Base-by-base conservation (phyloP, 1,284 basidiomycete genomes). In the Abortiporus biennis region DNA sequence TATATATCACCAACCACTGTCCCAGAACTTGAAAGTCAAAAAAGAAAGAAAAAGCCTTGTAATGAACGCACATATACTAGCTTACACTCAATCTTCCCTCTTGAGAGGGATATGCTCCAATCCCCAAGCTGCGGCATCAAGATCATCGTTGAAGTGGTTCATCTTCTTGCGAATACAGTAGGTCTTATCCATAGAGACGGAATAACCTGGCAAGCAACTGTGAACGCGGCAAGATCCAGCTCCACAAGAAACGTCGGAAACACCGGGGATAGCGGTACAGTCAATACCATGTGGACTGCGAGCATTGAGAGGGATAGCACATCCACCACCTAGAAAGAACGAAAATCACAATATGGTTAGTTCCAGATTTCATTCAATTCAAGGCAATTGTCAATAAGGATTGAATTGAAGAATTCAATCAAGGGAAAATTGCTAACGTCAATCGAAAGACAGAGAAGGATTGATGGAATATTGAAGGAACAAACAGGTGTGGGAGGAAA, bases 171-270 rank as follows among this genome's bases (percentile, higher is more conserved):
- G 36, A 21, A 53, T 40, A 44, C 57, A 59, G 39, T 40, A 44
- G 13, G 47, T 46, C 6, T 48, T 51, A 32, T 60, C 54, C 2
- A n/a, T 23, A 23, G 61, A 57, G 20, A 65, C 48, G 15, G 49
- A 47, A 51, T 65, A 75, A 9, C 74, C 73, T 5, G 60, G 53
- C 45, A 63, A 58, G 61, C 75, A 78, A 20, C 64, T 63, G 27
- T 61, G 56, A 4, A 78, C 66, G 25, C 64, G 51, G 51, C 78
- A 80, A 13, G 55, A 43, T 12, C 76, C 72, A 5, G 44, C 44
- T 5, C 60, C 42, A 54, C 77, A 80, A 9, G 67, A 59, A 29
- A 78, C 76, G 42, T 74, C 70, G 20, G 65, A 63, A 27, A 74
- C 69, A 15, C 71, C 68, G 4, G 61, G 57, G 27, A 79, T 63